phyloP scores from a whole-genome alignment of 192 early-diverging fungal genomes.

The Coemansia sp. region DNA sequence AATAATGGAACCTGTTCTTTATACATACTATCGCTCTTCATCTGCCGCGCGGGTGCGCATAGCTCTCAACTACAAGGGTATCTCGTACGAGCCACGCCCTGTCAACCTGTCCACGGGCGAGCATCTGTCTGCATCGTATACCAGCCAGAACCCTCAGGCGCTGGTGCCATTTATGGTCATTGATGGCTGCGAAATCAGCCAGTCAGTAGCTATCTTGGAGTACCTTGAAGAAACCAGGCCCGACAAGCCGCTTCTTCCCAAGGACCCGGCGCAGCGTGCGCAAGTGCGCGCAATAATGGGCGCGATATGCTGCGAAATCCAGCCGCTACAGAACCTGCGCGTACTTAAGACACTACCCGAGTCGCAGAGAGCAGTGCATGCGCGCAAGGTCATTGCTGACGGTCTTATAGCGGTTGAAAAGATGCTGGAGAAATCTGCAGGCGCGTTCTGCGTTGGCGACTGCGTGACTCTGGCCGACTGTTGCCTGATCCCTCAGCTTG shows the following conservation, averaged over 20 bases:
- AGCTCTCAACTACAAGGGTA: constrained; percentile 71
- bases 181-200: constrained; percentile 55
- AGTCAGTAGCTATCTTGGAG: constrained; percentile 83
- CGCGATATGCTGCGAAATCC: constrained; percentile 77
- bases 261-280: constrained; percentile 63
- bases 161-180: constrained; percentile 68
- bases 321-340: constrained; percentile 82
- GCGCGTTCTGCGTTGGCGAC: constrained; percentile 77
- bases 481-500: constrained; percentile 72
- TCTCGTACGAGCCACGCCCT: constrained; percentile 62
- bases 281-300: constrained; percentile 67
- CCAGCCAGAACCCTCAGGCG: constrained; percentile 62
- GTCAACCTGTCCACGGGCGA: constrained; percentile 76
- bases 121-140: constrained; percentile 62
- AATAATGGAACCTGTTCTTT: constrained; percentile 57
- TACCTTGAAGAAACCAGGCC: constrained; percentile 81
- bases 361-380: constrained; percentile 33
- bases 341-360: constrained; percentile 65
- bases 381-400: constrained; percentile 54
- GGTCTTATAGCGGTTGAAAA: constrained; percentile 71
- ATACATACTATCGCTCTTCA: constrained; percentile 76
- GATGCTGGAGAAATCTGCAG: constrained; percentile 61
- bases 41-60: constrained; percentile 74
- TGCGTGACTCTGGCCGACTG: constrained; percentile 82
- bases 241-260: constrained; percentile 68